phyloP scores from a whole-genome alignment of 2,329 filamentous ascomycete genomes.

The Podosphaera leucotricha region DNA sequence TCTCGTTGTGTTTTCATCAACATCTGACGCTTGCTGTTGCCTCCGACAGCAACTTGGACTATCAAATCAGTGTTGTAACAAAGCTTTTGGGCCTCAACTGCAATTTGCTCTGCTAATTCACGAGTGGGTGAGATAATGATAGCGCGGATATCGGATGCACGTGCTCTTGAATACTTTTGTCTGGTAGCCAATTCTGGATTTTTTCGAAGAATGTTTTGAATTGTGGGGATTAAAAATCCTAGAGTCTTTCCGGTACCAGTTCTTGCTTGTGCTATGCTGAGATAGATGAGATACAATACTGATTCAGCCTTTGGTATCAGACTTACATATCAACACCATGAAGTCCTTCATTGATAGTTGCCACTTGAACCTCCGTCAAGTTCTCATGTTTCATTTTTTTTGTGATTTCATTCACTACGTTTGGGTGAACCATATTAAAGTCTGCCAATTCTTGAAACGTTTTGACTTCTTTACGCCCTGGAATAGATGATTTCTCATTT shows the following conservation, averaged over 20 bases:
- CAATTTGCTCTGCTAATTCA: slow-evolving; percentile 92
- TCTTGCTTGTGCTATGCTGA: slow-evolving; percentile 95
- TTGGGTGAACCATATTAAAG: slow-evolving; percentile 12
- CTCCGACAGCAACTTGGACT: slow-evolving; percentile 95
- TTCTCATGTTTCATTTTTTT: slow-evolving; percentile 48
- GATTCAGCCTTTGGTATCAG: neutral
- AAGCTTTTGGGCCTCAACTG: slow-evolving; percentile 97
- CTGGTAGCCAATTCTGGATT: too few species aligned
- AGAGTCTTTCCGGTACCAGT: slow-evolving; percentile 94
- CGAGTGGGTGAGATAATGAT: slow-evolving; percentile 88
- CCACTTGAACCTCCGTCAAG: slow-evolving; percentile 81
- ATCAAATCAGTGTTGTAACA: slow-evolving; percentile 99
- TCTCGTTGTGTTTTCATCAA: slow-evolving; percentile 96
- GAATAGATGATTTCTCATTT: neutral
- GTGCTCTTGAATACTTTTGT: too few species aligned
- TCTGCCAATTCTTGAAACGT: slow-evolving; percentile 15
- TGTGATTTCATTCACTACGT: slow-evolving; percentile 29
- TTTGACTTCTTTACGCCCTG: slow-evolving; percentile 6
- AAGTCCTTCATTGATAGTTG: slow-evolving; percentile 61
- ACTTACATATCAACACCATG: slow-evolving; percentile 26
- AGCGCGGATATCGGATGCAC: too few species aligned
- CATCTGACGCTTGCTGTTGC: slow-evolving; percentile 93
- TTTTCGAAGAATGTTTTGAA: slow-evolving; percentile 85
- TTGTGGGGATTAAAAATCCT: slow-evolving; percentile 87
- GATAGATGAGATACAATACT: too few species aligned